phyloP scores from a whole-genome alignment of 805 yeast genomes.

The Starmera amethionina region DNA sequence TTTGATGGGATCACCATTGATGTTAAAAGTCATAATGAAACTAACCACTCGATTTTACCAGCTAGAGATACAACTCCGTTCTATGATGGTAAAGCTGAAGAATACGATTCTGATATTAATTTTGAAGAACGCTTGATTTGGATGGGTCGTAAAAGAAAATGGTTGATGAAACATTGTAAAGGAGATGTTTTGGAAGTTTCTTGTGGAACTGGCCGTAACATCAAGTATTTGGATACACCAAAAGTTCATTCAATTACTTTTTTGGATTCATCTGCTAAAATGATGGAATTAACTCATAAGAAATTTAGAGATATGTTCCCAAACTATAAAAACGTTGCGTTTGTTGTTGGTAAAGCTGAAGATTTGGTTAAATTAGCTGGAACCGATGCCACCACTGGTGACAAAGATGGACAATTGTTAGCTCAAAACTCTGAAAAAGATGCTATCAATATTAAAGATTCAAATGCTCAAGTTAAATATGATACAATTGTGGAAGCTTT shows the following conservation, averaged over 20 bases:
- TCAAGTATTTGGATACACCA: slow-evolving; percentile 58
- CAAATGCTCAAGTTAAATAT: slow-evolving; percentile 41
- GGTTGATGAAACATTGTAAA: slow-evolving; percentile 65
- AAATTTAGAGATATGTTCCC: slow-evolving; percentile 68
- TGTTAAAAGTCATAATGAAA: slow-evolving; percentile 21
- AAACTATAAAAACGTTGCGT: slow-evolving; percentile 61
- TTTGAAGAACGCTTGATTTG: slow-evolving; percentile 35
- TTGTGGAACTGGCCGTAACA: slow-evolving; percentile 93
- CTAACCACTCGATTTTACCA: slow-evolving; percentile 39
- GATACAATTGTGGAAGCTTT: slow-evolving; percentile 92
- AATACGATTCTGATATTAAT: slow-evolving; percentile 73
- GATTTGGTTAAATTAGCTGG: slow-evolving; percentile 53
- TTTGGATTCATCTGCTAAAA: slow-evolving; percentile 72
- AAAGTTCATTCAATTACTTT: slow-evolving; percentile 67
- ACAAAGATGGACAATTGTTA: slow-evolving; percentile 11
- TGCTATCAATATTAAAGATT: slow-evolving; percentile 14
- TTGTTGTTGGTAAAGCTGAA: slow-evolving; percentile 86
- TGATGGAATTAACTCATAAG: slow-evolving; percentile 73
- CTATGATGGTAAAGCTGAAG: slow-evolving; percentile 68
- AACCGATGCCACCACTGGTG: slow-evolving; percentile 3
- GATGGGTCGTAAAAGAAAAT: slow-evolving; percentile 54
- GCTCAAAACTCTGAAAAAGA: slow-evolving; percentile 18
- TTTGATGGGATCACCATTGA: slow-evolving; percentile 23
- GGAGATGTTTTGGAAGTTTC: slow-evolving; percentile 95
- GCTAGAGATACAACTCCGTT: slow-evolving; percentile 75